These are phyloP conservation scores for Acer campestre DNA, from an alignment of 345 rosid species.

Conservation along the genomic window DNA sequence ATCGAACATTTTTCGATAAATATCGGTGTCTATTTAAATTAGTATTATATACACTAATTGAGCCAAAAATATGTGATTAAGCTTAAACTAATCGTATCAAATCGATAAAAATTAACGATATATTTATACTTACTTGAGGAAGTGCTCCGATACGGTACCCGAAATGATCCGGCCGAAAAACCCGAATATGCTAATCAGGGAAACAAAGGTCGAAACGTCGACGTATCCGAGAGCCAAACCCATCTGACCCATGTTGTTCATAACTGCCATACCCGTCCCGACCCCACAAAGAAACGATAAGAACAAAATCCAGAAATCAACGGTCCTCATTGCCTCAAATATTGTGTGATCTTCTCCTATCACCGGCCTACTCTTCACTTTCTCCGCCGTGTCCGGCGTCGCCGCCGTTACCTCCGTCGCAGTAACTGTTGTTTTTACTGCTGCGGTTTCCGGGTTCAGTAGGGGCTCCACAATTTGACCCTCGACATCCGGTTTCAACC, in stretches of 20 bases:
- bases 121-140: conserved; percentile 56
- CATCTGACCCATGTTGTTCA: conserved; percentile 94
- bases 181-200: conserved; percentile 88
- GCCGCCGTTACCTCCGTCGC: background rate
- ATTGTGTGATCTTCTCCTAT: conserved; percentile 92
- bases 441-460: conserved; percentile 32
- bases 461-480: conserved; percentile 52
- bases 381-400: conserved; percentile 1
- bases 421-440: conserved; percentile 1
- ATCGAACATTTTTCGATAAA: no score
- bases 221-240: conserved; percentile 86
- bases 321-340: conserved; percentile 57
- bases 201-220: conserved; percentile 83
- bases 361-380: conserved; percentile 45
- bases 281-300: conserved; percentile 85
- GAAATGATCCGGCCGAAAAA: conserved; percentile 89
- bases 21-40: no score
- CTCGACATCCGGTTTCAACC: conserved; percentile 35
- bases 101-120: no score
- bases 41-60: no score
- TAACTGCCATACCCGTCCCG: conserved; percentile 85
- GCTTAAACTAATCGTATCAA: no score
- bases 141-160: conserved; percentile 78
- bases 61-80: no score
- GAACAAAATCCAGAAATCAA: conserved; percentile 88